These are phyloP conservation scores for Acacia acuminata DNA, from an alignment of 306 rosid genomes.

Conservation along the genomic window DNA sequence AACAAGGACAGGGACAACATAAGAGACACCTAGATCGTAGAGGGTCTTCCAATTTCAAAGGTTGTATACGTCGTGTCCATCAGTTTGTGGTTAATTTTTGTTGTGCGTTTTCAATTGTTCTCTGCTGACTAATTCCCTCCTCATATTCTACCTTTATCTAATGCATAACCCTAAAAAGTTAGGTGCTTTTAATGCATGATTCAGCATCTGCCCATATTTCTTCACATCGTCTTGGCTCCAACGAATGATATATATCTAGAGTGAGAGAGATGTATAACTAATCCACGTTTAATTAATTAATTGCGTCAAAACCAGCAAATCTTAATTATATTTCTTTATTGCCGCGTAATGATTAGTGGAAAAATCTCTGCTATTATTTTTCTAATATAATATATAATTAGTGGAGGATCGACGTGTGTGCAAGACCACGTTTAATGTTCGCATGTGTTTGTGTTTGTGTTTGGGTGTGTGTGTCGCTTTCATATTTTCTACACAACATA, in stretches of 20 bases:
- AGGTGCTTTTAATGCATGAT: background rate
- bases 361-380: background rate
- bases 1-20: conserved; percentile 14
- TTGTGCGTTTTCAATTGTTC: conserved; percentile 8
- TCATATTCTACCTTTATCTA: background rate
- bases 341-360: background rate
- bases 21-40: background rate
- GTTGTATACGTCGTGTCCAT: background rate
- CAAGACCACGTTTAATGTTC: background rate
- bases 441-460: background rate
- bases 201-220: conserved; percentile 22
- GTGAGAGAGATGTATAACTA: conserved; percentile 23
- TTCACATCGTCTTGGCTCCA: background rate
- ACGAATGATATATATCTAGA: background rate
- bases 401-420: background rate
- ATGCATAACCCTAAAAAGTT: background rate
- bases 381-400: background rate
- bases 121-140: conserved; percentile 21
- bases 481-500: background rate
- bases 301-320: background rate
- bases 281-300: background rate
- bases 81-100: conserved; percentile 6
- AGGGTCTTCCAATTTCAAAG: conserved; percentile 7
- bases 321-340: background rate
- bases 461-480: background rate